Base-by-base conservation (phyloP, 116 monocot species). In the Zostera marina region DNA sequence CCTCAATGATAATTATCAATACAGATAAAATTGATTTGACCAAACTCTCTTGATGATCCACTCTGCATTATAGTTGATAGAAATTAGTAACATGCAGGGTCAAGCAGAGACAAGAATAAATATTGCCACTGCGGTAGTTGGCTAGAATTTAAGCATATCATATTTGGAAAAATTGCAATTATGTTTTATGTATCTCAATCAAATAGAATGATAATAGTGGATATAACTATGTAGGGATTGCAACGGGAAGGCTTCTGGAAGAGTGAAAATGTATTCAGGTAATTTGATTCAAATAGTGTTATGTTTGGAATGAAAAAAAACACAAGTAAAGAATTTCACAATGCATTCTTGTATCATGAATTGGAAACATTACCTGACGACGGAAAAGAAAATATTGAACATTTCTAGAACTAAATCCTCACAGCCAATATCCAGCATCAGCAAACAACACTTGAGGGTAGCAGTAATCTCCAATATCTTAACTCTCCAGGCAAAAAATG, bases 381-480 rank as follows among this genome's bases (percentile, higher is more conserved):
- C 68, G 59, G 77, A 76, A 65, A 93, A 93, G 49, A 93, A 88
- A 53, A 77, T 67, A 58, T 72, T 71, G 46, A 93, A 81, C 78
- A 93, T 74, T 42, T 84, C 75, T 26, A 74, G 46, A 15, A 84
- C 71, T 61, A 84, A 73, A 70, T 79, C 70, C 22, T 87, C 79
- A 45, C 76, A 81, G 20, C 77, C 79, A 61, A 84, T 72, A 61
- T 79, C 84, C 41, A 93, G 66, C 76, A 93, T 74, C 53, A 81
- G 75, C 12, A 88, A 53, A 62, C 76, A 81, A 60, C 81, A 93
- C 61, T 60, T 83, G 44, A 87, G 68, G 52, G 78, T 72, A 69
- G 87, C 79, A 65, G 84, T 52, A 58, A 53, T 76, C 66, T 87
- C 81, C 70, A 93, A 52, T 70, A 93, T 84, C 69, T 73, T 81